Percentiles rank a stretch among this genome's conserved stretches.
These are phyloP conservation scores for Cryptococcus sp. DNA, from an alignment of 1,284 basidiomycete genomes.

Conservation along the genomic window DNA sequence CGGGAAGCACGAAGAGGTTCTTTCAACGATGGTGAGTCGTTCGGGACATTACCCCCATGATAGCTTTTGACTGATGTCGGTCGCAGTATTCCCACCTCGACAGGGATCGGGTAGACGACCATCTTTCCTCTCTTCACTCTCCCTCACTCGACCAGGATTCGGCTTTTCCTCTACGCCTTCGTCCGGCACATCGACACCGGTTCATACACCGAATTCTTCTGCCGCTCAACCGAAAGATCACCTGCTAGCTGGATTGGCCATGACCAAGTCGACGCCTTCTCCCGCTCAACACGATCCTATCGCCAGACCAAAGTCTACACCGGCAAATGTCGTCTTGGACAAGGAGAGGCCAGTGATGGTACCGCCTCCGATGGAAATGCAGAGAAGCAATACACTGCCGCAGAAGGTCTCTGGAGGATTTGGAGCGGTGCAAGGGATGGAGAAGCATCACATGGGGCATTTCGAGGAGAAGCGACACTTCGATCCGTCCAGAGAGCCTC, in stretches of 20 bases:
- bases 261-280: background rate
- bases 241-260: background rate
- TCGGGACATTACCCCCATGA: background rate
- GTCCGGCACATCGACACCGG: conserved; percentile 4
- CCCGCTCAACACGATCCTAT: background rate
- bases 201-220: background rate
- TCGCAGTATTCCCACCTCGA: background rate
- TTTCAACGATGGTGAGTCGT: conserved; percentile 3
- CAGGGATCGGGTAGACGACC: conserved; percentile 5
- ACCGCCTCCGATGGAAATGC: background rate
- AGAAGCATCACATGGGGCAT: background rate
- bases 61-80: background rate
- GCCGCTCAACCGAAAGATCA: background rate
- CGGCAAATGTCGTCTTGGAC: background rate
- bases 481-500: conserved; percentile 38
- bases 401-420: background rate
- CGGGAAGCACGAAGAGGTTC: conserved; percentile 1
- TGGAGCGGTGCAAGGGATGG: background rate
- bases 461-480: conserved; percentile 27
- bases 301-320: conserved; percentile 1
- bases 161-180: conserved; percentile 3
- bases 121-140: conserved; percentile 10
- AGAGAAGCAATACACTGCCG: conserved; percentile 1
- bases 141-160: conserved; percentile 5
- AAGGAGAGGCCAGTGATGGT: background rate